phyloP scores from a whole-genome alignment of 176 grass and related monocot genomes.

The Chrysopogon serrulatus region DNA sequence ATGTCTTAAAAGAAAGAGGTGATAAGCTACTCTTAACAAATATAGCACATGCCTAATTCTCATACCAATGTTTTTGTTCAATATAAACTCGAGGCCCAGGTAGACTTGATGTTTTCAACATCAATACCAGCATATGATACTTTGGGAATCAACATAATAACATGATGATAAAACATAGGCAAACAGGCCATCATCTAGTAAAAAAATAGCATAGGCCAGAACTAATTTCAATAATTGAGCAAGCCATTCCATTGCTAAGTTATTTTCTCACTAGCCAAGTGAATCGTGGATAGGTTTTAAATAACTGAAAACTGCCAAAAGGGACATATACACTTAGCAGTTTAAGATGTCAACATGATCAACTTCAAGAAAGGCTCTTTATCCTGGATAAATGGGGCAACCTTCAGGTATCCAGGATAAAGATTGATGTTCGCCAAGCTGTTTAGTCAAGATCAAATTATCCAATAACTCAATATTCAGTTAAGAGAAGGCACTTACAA shows the following conservation, averaged over 20 bases:
- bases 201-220: not conserved
- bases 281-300: not conserved
- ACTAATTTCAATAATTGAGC: not conserved
- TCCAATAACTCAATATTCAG: not conserved
- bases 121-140: not conserved
- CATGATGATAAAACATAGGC: too few relatives aligned
- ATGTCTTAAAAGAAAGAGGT: not conserved
- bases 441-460: too few relatives aligned
- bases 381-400: too few relatives aligned
- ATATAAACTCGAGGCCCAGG: not conserved
- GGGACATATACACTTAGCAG: not conserved
- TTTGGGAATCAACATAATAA: not conserved
- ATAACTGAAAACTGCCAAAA: not conserved
- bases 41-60: not conserved
- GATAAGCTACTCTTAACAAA: not conserved
- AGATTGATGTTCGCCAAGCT: too few relatives aligned
- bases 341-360: not conserved
- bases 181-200: not conserved
- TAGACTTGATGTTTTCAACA: not conserved
- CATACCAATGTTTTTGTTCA: not conserved
- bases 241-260: not conserved
- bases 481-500: not conserved
- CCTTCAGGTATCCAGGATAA: too few relatives aligned
- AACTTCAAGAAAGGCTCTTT: not conserved
- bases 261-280: not conserved